phyloP scores from a whole-genome alignment of 495 filamentous ascomycete species.

The Pseudoneurospora amorphoporcata region DNA sequence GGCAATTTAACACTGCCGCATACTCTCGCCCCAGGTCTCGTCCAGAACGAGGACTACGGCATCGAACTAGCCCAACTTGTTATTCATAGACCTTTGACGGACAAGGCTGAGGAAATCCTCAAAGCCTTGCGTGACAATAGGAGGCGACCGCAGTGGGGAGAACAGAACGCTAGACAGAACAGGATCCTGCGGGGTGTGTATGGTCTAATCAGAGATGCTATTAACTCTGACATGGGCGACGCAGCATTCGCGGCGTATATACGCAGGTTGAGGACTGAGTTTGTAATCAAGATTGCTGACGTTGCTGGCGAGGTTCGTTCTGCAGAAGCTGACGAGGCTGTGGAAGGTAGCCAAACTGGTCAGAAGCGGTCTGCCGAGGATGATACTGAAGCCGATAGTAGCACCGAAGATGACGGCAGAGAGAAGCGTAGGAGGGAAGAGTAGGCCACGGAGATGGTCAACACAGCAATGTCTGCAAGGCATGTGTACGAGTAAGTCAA shows the following conservation, averaged over 20 bases:
- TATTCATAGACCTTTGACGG: conserved; percentile 56
- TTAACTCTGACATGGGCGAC: conserved; percentile 57
- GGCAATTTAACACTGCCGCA: conserved; percentile 75
- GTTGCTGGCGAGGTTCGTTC: too few relatives aligned
- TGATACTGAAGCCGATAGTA: not conserved
- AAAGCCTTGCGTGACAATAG: conserved; percentile 44
- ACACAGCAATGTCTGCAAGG: not conserved
- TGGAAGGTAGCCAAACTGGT: not conserved
- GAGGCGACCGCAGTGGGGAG: not conserved
- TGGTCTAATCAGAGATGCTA: conserved; percentile 64
- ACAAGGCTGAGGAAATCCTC: conserved; percentile 57
- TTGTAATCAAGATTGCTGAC: conserved; percentile 50
- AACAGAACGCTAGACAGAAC: conserved; percentile 10
- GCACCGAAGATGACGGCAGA: not conserved
- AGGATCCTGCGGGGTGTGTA: conserved; percentile 65
- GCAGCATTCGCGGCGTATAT: conserved; percentile 54
- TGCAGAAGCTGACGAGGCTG: too few relatives aligned
- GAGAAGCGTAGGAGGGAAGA: not conserved
- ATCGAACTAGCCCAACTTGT: conserved; percentile 67
- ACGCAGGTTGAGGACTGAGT: conserved; percentile 62
- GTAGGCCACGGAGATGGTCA: not conserved
- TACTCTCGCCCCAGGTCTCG: conserved; percentile 58
- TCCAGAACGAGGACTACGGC: conserved; percentile 67
- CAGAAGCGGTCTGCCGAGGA: not conserved
- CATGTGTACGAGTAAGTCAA: not conserved